Conservation (phyloP, 495 filamentous ascomycete species). For the Sabuloglossum arenarium region DNA sequence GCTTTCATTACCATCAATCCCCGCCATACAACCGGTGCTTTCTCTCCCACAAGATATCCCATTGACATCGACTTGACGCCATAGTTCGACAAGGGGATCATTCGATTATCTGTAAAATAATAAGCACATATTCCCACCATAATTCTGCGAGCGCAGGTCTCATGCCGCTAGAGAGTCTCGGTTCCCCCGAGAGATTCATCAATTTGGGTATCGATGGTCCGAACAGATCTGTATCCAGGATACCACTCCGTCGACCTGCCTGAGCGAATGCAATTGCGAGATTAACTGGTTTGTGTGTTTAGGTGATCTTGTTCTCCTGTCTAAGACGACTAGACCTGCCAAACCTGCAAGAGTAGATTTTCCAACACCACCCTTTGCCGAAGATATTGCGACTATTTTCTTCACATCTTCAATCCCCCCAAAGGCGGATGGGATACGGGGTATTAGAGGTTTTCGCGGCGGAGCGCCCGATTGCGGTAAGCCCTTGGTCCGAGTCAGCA, state of each 20-base stretch:
- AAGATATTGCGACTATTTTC: slow-evolving; percentile 81
- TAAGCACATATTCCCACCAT: slow-evolving; percentile 9
- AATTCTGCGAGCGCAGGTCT: slow-evolving; percentile 1
- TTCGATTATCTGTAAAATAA: slow-evolving; percentile 40
- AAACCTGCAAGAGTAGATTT: slow-evolving; percentile 81
- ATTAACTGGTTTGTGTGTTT: slow-evolving; percentile 37
- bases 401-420: slow-evolving; percentile 59
- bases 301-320: neutral
- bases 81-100: slow-evolving; percentile 83
- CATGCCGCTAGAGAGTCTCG: slow-evolving; percentile 40
- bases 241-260: slow-evolving; percentile 56
- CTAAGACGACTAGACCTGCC: slow-evolving; percentile 4
- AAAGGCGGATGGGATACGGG: slow-evolving; percentile 67
- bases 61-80: slow-evolving; percentile 96
- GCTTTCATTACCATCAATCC: slow-evolving; percentile 97
- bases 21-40: slow-evolving; percentile 79
- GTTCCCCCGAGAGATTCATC: slow-evolving; percentile 55
- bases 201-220: slow-evolving; percentile 88
- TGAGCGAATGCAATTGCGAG: slow-evolving; percentile 70
- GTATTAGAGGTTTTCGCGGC: slow-evolving; percentile 53
- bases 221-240: slow-evolving; percentile 92
- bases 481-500: slow-evolving; percentile 29
- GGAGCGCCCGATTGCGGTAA: slow-evolving; percentile 58
- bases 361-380: slow-evolving; percentile 90
- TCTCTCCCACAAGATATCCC: slow-evolving; percentile 71